Evolutionary conservation across 1,284 basidiomycete species (phyloP).

Genomic region (Marasmius sp.): DNA sequence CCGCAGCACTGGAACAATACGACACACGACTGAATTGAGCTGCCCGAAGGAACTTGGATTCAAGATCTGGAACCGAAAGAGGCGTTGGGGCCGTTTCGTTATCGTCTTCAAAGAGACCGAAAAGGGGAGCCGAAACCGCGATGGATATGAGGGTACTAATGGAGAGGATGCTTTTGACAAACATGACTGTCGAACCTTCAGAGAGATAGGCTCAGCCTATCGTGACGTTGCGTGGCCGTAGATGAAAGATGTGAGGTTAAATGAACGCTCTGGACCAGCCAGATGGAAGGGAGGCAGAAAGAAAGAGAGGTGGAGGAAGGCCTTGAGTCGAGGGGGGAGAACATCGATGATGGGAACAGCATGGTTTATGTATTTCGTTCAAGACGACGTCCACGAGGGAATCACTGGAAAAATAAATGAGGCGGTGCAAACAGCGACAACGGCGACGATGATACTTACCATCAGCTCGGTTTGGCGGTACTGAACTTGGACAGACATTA

Average conservation of each 20-base stretch:
- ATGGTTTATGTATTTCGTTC: too few relatives aligned
- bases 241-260: not conserved
- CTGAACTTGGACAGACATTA: too few relatives aligned
- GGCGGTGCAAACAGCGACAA: too few relatives aligned
- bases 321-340: too few relatives aligned
- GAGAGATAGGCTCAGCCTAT: not conserved
- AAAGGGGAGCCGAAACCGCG: conserved; percentile 7
- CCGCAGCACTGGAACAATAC: conserved; percentile 35
- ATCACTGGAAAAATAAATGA: too few relatives aligned
- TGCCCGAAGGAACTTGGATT: conserved; percentile 29
- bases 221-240: not conserved
- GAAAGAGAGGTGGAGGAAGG: not conserved
- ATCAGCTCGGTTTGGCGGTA: too few relatives aligned
- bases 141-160: not conserved
- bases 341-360: too few relatives aligned
- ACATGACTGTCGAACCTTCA: not conserved
- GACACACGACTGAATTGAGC: conserved; percentile 40
- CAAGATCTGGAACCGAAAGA: conserved; percentile 9
- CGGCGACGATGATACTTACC: too few relatives aligned
- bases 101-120: conserved; percentile 2
- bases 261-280: not conserved
- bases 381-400: too few relatives aligned
- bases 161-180: too few relatives aligned
- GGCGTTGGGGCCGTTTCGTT: conserved; percentile 5
- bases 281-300: not conserved